phyloP scores from a whole-genome alignment of 441 rosid genomes.

The Euphorbia celastroides region DNA sequence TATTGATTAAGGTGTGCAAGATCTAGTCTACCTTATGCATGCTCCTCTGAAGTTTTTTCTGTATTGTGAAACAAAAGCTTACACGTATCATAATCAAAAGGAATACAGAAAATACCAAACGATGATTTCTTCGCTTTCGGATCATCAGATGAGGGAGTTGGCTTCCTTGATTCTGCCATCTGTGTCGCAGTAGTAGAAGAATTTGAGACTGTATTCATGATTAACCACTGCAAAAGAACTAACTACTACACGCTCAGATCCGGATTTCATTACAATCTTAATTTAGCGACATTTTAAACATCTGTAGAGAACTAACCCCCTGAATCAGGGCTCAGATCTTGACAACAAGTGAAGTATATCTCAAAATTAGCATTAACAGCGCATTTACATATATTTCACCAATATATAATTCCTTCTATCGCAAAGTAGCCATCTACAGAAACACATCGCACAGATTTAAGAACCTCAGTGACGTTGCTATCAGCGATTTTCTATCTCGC shows the following conservation, averaged over 20 bases:
- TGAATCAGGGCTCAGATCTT: not conserved
- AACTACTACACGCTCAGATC: not conserved
- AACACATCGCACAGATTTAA: not conserved
- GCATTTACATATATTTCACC: not conserved
- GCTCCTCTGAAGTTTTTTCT: constrained; percentile 3
- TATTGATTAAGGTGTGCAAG: not conserved
- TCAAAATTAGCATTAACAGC: not conserved
- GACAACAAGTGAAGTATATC: not conserved
- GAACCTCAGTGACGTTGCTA: not conserved
- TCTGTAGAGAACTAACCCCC: not conserved
- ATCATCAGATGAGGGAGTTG: constrained; percentile 30
- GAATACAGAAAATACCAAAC: constrained; percentile 39
- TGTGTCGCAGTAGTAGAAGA: constrained; percentile 6
- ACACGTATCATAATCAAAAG: not conserved
- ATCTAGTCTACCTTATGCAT: constrained; percentile 1
- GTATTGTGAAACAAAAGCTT: not conserved
- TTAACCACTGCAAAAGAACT: constrained; percentile 6
- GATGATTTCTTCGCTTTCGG: constrained; percentile 45
- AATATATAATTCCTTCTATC: not conserved
- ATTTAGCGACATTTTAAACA: not conserved
- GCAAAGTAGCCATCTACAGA: not conserved
- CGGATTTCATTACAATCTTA: not conserved
- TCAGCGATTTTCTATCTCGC: not conserved
- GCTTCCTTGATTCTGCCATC: constrained; percentile 56
- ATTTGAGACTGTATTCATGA: not conserved